phyloP scores from a whole-genome alignment of 805 yeast genomes.

The Candida schatavii region DNA sequence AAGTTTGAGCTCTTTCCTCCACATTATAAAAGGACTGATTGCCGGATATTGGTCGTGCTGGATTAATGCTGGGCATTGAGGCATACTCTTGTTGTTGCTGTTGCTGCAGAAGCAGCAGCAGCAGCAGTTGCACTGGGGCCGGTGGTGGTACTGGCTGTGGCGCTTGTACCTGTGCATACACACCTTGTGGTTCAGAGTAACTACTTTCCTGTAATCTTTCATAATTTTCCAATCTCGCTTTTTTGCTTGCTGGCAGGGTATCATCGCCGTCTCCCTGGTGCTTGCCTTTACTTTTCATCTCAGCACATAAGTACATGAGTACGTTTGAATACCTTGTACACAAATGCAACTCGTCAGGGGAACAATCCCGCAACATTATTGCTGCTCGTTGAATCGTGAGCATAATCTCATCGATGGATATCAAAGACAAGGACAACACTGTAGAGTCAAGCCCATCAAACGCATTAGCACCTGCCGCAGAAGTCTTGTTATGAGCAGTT shows the following conservation, averaged over 20 bases:
- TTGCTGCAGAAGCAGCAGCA: neutral
- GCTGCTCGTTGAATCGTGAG: conserved; percentile 70
- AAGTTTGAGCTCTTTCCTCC: no score
- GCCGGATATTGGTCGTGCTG: no score
- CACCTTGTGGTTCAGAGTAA: no score
- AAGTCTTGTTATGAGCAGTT: conserved; percentile 41
- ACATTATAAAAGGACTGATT: no score
- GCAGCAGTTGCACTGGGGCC: neutral
- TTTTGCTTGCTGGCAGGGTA: conserved; percentile 1
- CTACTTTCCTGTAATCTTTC: neutral
- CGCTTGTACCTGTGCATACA: no score
- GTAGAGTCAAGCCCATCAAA: conserved; percentile 42
- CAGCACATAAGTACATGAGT: conserved; percentile 70
- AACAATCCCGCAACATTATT: conserved; percentile 68
- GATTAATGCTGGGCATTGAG: neutral
- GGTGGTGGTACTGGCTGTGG: no score
- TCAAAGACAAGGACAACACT: conserved; percentile 56
- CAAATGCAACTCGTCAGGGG: conserved; percentile 86
- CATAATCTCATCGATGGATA: conserved; percentile 69
- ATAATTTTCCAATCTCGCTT: neutral
- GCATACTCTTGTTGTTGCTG: neutral
- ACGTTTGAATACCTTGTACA: conserved; percentile 78
- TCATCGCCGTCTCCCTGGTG: conserved; percentile 12
- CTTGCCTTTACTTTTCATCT: conserved; percentile 54
- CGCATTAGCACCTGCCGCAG: conserved; percentile 9